These are phyloP conservation scores for Pseudocercospora crystallina DNA, from an alignment of 2,329 filamentous ascomycete species.

Conservation along the genomic window DNA sequence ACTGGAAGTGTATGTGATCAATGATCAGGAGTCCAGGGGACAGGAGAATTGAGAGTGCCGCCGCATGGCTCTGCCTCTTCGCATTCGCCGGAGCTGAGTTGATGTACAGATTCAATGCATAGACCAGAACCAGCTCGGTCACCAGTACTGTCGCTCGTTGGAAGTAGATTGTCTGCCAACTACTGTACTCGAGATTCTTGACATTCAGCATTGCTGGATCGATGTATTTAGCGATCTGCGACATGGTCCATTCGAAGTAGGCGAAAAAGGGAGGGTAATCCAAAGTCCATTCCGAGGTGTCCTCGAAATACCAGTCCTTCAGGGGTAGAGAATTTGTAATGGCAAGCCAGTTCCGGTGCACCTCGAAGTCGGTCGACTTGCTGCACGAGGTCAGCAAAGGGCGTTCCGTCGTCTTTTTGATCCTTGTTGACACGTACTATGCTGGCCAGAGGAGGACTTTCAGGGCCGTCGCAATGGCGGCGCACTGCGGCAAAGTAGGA, in stretches of 20 bases:
- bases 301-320: conserved; percentile 91
- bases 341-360: conserved; percentile 97
- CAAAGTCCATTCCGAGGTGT: conserved; percentile 98
- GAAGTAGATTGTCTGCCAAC: conserved; percentile 92
- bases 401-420: no score
- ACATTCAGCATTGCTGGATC: conserved; percentile 82
- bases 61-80: conserved; percentile 79
- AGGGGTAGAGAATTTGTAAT: conserved; percentile 87
- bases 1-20: conserved; percentile 98
- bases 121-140: conserved; percentile 80
- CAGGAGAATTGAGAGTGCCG: conserved; percentile 82
- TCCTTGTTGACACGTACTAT: conserved; percentile 67
- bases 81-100: conserved; percentile 64
- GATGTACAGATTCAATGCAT: conserved; percentile 76
- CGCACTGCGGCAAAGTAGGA: conserved; percentile 86
- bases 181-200: conserved; percentile 79
- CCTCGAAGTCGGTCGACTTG: conserved; percentile 98
- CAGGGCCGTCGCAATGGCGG: conserved; percentile 79
- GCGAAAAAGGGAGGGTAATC: conserved; percentile 99
- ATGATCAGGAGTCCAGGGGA: conserved; percentile 95
- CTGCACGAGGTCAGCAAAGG: conserved; percentile 48
- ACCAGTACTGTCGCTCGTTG: conserved; percentile 84
- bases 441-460: conserved; percentile 91
- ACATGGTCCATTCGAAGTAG: conserved; percentile 91
- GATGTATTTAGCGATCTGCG: conserved; percentile 71